Percentiles rank a stretch among this genome's conserved stretches.
Conservation (phyloP, 768 basidiomycete genomes). For the Trametes sanguinea region DNA sequence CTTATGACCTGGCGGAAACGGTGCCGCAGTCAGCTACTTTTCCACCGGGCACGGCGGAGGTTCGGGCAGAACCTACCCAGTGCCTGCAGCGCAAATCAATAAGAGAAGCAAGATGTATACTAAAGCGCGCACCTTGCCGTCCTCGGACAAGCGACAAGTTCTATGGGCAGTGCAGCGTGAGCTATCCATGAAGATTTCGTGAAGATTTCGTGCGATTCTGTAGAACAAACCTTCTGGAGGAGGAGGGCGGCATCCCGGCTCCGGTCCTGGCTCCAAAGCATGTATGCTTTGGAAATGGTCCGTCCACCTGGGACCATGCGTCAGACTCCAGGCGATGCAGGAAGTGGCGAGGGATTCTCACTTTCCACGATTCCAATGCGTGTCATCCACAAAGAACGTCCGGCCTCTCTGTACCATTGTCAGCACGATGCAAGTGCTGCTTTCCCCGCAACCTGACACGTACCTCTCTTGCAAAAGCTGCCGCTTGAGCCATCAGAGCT, state of each 20-base stretch:
- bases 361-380: conserved; percentile 75
- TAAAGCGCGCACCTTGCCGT: conserved; percentile 50
- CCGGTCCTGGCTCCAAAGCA: conserved; percentile 56
- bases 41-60: not conserved
- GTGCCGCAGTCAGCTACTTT: not conserved
- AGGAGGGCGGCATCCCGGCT: conserved; percentile 63
- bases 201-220: not conserved
- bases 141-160: conserved; percentile 73
- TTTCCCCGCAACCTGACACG: not conserved
- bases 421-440: not conserved
- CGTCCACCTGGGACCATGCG: conserved; percentile 49
- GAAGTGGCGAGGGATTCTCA: conserved; percentile 33
- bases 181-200: not conserved
- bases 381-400: conserved; percentile 71
- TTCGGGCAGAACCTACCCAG: conserved; percentile 47
- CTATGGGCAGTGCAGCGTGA: conserved; percentile 35
- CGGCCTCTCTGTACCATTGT: conserved; percentile 49
- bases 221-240: conserved; percentile 56
- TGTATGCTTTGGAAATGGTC: conserved; percentile 65
- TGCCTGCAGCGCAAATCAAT: conserved; percentile 44
- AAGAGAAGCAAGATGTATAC: conserved; percentile 8
- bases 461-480: conserved; percentile 68
- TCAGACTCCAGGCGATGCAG: not conserved
- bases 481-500: conserved; percentile 66
- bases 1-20: conserved; percentile 50